Base-by-base conservation (phyloP, 148 eudicot genomes). In the Rhododendron ferrugineum region DNA sequence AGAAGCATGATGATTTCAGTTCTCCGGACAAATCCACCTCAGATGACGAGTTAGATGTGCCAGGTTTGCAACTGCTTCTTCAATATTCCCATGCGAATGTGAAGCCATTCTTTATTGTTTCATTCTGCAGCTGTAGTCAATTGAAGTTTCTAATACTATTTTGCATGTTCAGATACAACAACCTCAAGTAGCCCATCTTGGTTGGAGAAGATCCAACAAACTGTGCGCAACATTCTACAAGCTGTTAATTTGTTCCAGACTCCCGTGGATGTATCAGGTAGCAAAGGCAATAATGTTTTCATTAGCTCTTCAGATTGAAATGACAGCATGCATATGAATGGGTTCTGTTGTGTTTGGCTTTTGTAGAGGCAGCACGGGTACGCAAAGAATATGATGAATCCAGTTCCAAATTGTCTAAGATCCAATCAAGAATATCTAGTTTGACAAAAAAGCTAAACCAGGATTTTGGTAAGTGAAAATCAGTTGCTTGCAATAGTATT, bases 331-430 rank as follows among this genome's bases (percentile, higher is more conserved):
- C 11, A 23, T 50, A n/a, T 78, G 30, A 81, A 36, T 76, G 64
- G 79, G 11, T 30, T 84, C 68, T 75, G 60, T 82, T 90, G 37
- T 37, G 79, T 85, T 82, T 90, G 88, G 56, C 74, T 78, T 85
- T 32, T 89, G 83, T 85, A 97, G 99, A 97, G 89, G 95, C 99
- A 89, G 96, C 92, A 84, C 91, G 79, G 84, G 94, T 97, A 82
- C 98, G 98, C 60, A 97, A 94, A 93, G 98, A 95, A 87, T 97
- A 94, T 88, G 98, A 95, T 78, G 98, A 93, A 76, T 92, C 94
- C 79, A 93, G 88, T 88, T 79, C 92, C 80, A 94, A 94, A 87
- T 91, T 97, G 88, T 93, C 98, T 34, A 97, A 97, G 88, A 90
- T 97, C 88, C 94, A 95, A 89, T 92, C 99, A 78, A 97, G 92